These are phyloP conservation scores for Globisporangium irregulare DNA, from an alignment of 352 stramenopile genomes.

Conservation along the genomic window DNA sequence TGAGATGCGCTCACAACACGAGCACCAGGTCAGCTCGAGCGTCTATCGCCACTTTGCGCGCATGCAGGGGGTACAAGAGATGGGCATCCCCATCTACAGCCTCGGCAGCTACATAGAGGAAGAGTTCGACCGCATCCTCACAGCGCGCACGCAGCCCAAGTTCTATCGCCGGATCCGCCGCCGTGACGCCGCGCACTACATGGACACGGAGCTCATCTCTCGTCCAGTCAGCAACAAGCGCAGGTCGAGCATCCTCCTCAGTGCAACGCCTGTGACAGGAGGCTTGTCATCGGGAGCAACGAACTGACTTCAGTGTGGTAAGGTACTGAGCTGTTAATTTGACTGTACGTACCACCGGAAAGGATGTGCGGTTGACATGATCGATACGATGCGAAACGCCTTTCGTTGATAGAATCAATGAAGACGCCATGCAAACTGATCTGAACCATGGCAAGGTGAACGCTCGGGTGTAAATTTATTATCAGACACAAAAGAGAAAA, in stretches of 20 bases:
- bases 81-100: constrained; percentile 78
- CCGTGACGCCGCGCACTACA: constrained; percentile 40
- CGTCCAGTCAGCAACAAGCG: constrained; percentile 18
- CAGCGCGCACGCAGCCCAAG: constrained; percentile 35
- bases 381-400: neutral
- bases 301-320: neutral
- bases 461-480: constrained; percentile 44
- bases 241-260: constrained; percentile 6
- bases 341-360: neutral
- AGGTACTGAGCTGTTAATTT: neutral
- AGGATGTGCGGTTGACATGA: neutral
- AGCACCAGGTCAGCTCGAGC: constrained; percentile 60
- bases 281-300: neutral
- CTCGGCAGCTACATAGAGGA: constrained; percentile 47
- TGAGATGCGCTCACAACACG: constrained; percentile 43
- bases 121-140: constrained; percentile 49
- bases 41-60: constrained; percentile 71
- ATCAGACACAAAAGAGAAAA: constrained; percentile 61
- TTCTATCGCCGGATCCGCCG: constrained; percentile 53
- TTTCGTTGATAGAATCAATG: neutral
- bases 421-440: neutral
- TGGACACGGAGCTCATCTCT: constrained; percentile 59
- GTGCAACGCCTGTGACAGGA: neutral
- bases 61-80: constrained; percentile 63
- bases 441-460: neutral